Base-by-base conservation (phyloP, 306 rosid species). In the Calophaca sinica region DNA sequence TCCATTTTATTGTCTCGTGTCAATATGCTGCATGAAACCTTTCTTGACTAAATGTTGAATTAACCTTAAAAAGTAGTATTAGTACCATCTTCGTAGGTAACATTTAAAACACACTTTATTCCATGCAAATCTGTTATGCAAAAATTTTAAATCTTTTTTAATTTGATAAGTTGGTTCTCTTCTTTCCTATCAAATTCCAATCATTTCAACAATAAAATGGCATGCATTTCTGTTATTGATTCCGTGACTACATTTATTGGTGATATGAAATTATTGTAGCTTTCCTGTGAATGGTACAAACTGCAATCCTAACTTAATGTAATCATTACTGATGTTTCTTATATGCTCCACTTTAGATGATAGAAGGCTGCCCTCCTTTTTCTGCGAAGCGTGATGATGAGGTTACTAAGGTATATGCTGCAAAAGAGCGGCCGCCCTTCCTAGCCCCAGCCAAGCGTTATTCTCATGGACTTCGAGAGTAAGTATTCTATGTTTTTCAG, bases 361-460 rank as follows among this genome's bases (percentile, higher is more conserved):
- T 94, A 69, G 98, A 94, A 86, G 97, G 97, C 42, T 86, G 83
- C 42, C 91, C 78, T 5, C 98, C 98, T 48, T 94, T 94, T 79
- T 55, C 68, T 67, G 76, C 84, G 28, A 88, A 86, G 81, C 69
- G 80, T 70, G 98, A 91, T n/a, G 81, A 73, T 13, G 91, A 87
- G 63, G 94, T 91, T 84, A 89, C 86, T 20, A 76, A 86, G 79
- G 87, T 74, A 42, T 88, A 89, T 86, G 90, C 84, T 63, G 76
- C 87, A 35, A 87, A 84, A 59, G 86, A 83, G 75, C 94, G 97
- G 35, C 98, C 98, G 1, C 89, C 97, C 73, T 94, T 94, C 68
- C 82, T 57, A 72, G 96, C 98, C 74, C 88, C 97, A 46, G 10
- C 85, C 63, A 91, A 89, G 86, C 86, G 38, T 67, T 91, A 89